Evolutionary conservation across 768 basidiomycete species (phyloP), one percentile per base, ranked within the genome.

Genomic region (Panellus pusillus): DNA sequence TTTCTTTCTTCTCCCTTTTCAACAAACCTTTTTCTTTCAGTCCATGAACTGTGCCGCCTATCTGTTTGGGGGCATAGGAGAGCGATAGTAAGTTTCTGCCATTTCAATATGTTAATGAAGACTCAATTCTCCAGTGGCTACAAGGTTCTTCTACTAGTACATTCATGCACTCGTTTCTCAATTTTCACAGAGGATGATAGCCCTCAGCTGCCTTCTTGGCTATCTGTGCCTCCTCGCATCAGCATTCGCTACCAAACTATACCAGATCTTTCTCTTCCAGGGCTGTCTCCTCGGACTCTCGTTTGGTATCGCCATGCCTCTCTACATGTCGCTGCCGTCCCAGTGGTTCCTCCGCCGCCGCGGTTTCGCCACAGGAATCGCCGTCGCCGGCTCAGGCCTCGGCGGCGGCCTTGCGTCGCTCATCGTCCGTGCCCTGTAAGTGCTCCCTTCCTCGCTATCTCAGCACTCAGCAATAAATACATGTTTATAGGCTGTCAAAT

Each of bases 361-460:
- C 5, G 70, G 70, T 9, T 57, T 71, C 6, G 67, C 73, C 12
- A 72, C 70, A 15, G 70, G 68, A 35, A 57, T 72, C 39, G 71
- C 72, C 9, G 69, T 71, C 47, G 63, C 64, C 1, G 67, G 65
- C 27, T 64, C 63, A 20, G 72, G 68, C 6, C 55, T 70, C n/a
- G 68, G 70, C 29, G 71, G 67, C 20, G 72, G 63, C 18, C 44
- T 62, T 24, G 56, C 44, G 19, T 62, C 57, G 4, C 54, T 65
- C 35, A 44, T 63, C 31, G 61, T 65, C 15, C 62, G 65, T 35
- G 43, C 50, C 31, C 42, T 65, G 65, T 65, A 51, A 4, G 61
- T 39, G 9, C n/a, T 18, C 9, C 6, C 13, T 8, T 52, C 19
- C 19, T 14, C 1, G 9, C 24, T 31, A 6, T 47, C 18, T 31